Evolutionary conservation across 768 basidiomycete genomes (phyloP).

Genomic region (Boletus sp.): DNA sequence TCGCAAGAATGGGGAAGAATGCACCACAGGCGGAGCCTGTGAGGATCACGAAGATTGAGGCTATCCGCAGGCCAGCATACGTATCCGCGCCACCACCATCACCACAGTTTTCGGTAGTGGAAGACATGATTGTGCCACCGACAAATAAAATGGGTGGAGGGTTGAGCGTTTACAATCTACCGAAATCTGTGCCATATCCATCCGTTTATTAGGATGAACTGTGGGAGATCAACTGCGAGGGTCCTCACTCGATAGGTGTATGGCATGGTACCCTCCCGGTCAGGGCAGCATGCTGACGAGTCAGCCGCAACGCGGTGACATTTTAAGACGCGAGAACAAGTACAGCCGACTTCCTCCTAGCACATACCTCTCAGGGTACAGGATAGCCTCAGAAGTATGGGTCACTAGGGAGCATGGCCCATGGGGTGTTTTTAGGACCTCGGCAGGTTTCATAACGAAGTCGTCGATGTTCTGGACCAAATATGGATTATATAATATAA

Average conservation of each 20-base stretch:
- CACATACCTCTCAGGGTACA: too few relatives aligned
- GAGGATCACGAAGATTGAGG: conserved; percentile 72
- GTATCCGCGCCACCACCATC: conserved; percentile 49
- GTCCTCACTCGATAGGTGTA: conserved; percentile 14
- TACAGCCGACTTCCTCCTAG: too few relatives aligned
- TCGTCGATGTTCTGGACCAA: too few relatives aligned
- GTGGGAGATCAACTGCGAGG: conserved; percentile 26
- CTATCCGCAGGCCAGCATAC: conserved; percentile 56
- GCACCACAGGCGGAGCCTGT: conserved; percentile 56
- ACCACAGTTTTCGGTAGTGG: conserved; percentile 38
- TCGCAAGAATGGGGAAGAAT: conserved; percentile 68
- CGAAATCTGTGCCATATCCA: not conserved
- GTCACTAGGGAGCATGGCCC: too few relatives aligned
- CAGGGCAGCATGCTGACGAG: not conserved
- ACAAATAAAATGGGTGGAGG: not conserved
- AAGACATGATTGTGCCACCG: conserved; percentile 20
- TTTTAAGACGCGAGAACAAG: not conserved
- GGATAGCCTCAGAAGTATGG: too few relatives aligned
- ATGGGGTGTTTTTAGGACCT: too few relatives aligned
- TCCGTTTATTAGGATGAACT: not conserved
- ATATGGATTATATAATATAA: too few relatives aligned
- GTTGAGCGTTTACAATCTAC: not conserved
- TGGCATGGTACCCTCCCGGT: conserved; percentile 22
- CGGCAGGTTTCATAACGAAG: too few relatives aligned
- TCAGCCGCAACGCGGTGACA: not conserved